phyloP scores from a whole-genome alignment of 768 basidiomycete species.

The Trametes elegans region DNA sequence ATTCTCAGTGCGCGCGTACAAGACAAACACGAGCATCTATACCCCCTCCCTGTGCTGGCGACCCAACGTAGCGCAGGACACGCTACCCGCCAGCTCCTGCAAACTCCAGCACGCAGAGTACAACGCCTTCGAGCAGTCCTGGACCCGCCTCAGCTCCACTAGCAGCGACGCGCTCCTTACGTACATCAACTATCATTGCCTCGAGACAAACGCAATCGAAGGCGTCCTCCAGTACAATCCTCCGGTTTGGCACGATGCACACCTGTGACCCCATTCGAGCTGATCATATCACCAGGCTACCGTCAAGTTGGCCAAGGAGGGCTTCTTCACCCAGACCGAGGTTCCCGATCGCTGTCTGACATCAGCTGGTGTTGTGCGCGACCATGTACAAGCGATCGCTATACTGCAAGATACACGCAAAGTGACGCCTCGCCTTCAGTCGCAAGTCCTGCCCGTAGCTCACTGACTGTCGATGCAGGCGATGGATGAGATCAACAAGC shows the following conservation, averaged over 20 bases:
- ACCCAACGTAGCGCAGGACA: constrained; percentile 8
- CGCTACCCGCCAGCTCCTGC: constrained; percentile 10
- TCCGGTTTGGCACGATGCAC: not conserved
- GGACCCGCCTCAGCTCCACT: not conserved
- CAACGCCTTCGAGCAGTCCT: not conserved
- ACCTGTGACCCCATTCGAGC: not conserved
- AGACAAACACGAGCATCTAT: constrained; percentile 11
- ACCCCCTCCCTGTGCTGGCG: constrained; percentile 11
- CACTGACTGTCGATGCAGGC: not conserved
- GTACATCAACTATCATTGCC: constrained; percentile 11
- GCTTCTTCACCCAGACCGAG: not conserved
- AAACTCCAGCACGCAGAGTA: constrained; percentile 12
- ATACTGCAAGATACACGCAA: constrained; percentile 8
- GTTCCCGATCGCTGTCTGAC: not conserved
- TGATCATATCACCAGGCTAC: not conserved
- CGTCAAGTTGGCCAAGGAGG: not conserved
- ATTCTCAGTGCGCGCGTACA: constrained; percentile 4
- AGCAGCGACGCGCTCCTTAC: not conserved
- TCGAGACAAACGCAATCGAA: constrained; percentile 12
- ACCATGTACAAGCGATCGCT: constrained; percentile 1
- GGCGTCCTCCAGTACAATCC: constrained; percentile 9
- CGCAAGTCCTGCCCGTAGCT: no score
- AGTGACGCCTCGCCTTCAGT: not conserved
- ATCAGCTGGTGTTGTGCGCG: constrained; percentile 2
- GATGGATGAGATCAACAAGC: constrained; percentile 14